phyloP scores from a whole-genome alignment of 2,329 filamentous ascomycete species.

The Balansia obtecta region DNA sequence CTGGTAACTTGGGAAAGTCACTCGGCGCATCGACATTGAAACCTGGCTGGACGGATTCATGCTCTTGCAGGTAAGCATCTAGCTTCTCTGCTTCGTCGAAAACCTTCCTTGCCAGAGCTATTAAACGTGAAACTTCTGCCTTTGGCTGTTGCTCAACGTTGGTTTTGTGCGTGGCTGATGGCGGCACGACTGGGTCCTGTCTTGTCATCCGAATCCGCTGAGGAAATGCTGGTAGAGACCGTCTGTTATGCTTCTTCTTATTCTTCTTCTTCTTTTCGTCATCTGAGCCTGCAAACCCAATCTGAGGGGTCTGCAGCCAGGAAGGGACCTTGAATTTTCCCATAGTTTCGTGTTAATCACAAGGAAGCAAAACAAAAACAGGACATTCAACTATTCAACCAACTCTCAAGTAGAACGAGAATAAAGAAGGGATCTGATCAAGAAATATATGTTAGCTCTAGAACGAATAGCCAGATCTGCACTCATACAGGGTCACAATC shows the following conservation, averaged over 20 bases:
- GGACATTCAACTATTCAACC: neutral
- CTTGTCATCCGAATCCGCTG: slow-evolving; percentile 13
- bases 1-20: slow-evolving; percentile 35
- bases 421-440: neutral
- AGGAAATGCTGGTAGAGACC: slow-evolving; percentile 19
- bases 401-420: neutral
- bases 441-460: neutral
- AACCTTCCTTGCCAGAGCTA: slow-evolving; percentile 35
- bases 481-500: neutral
- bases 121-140: slow-evolving; percentile 24
- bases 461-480: neutral
- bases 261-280: slow-evolving; percentile 19
- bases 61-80: slow-evolving; percentile 32
- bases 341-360: slow-evolving; percentile 12
- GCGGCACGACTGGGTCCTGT: slow-evolving; percentile 4
- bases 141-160: slow-evolving; percentile 1
- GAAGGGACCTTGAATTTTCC: slow-evolving; percentile 22
- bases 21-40: slow-evolving; percentile 31
- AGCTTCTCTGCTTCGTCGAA: slow-evolving; percentile 35
- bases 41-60: slow-evolving; percentile 27
- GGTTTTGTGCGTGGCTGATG: slow-evolving; percentile 1
- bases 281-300: slow-evolving; percentile 9
- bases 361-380: neutral
- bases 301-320: slow-evolving; percentile 18
- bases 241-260: slow-evolving; percentile 12